Evolutionary conservation across 2,329 filamentous ascomycete genomes (phyloP).

Genomic region (Alternaria atra): DNA sequence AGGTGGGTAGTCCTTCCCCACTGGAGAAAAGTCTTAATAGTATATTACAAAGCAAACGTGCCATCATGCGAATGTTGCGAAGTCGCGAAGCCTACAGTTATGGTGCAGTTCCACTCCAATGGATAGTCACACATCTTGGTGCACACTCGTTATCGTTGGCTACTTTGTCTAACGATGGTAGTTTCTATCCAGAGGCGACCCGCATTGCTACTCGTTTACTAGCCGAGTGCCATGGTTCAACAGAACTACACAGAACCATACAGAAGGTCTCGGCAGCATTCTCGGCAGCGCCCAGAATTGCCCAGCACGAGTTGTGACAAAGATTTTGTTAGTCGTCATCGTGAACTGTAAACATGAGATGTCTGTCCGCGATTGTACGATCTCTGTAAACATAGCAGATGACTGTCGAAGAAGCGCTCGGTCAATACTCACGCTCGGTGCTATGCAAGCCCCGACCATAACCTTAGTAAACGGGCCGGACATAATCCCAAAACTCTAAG

Average conservation of each 20-base stretch:
- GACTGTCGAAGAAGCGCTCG: background rate
- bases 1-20: background rate
- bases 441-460: constrained; percentile 14
- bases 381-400: constrained; percentile 1
- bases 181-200: background rate
- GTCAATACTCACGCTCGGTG: constrained; percentile 7
- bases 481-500: background rate
- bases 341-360: constrained; percentile 13
- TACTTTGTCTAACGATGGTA: background rate
- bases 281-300: constrained; percentile 29
- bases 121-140: background rate
- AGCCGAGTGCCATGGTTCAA: constrained; percentile 12
- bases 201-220: background rate
- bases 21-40: background rate
- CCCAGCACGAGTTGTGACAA: constrained; percentile 26
- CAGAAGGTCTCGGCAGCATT: constrained; percentile 24
- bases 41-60: constrained; percentile 2
- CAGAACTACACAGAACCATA: constrained; percentile 16
- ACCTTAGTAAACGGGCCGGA: background rate
- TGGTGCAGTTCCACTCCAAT: background rate
- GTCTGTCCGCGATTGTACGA: background rate
- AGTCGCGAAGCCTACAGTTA: background rate
- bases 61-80: background rate
- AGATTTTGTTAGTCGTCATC: constrained; percentile 29
- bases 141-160: constrained; percentile 7